Conservation (phyloP, 805 yeast genomes). For the Zygoascus ofunaensis region DNA sequence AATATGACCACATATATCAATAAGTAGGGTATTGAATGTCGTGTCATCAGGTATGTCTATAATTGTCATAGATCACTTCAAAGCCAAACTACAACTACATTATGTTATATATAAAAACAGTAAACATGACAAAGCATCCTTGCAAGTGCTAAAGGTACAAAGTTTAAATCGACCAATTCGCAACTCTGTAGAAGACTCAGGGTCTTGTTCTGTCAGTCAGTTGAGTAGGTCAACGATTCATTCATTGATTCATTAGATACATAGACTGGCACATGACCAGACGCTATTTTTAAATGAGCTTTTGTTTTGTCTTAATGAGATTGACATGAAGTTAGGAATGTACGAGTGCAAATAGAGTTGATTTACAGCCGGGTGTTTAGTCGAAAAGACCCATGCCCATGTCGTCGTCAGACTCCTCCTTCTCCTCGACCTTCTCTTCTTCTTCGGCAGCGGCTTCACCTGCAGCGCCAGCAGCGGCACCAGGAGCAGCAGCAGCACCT, state of each 20-base stretch:
- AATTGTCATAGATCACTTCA: too few species aligned
- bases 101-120: too few species aligned
- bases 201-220: too few species aligned
- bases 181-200: too few species aligned
- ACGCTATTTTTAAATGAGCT: not conserved
- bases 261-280: not conserved
- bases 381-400: slow-evolving; percentile 94
- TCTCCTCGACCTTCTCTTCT: slow-evolving; percentile 48
- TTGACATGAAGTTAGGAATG: not conserved
- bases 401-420: slow-evolving; percentile 49
- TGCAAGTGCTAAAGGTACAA: too few species aligned
- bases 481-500: slow-evolving; percentile 59
- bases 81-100: too few species aligned
- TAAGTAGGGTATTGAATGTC: not conserved
- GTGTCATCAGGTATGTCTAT: not conserved
- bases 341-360: too few species aligned
- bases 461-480: slow-evolving; percentile 52
- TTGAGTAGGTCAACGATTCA: too few species aligned
- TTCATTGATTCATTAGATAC: not conserved
- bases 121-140: too few species aligned
- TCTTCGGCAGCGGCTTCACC: slow-evolving; percentile 58
- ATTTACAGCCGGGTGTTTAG: slow-evolving; percentile 42
- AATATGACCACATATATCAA: too few species aligned
- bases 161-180: too few species aligned
- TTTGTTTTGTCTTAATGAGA: too few species aligned